Conservation (phyloP, 1,139 yeast genomes). For the Ashbya aceris region DNA sequence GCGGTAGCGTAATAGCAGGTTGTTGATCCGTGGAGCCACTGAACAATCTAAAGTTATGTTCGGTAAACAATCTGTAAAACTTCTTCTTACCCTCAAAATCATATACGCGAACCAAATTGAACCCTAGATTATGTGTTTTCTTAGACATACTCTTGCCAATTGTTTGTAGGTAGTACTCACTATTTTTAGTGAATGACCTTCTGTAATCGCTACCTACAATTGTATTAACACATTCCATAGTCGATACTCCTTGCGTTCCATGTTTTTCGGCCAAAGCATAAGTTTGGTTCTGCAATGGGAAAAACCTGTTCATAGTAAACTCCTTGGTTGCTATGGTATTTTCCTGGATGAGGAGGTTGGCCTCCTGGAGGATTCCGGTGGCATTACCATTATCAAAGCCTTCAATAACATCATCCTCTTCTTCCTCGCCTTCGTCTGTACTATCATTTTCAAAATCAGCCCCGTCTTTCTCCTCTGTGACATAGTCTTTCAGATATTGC, state of each 20-base stretch:
- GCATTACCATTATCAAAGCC: slow-evolving; percentile 29
- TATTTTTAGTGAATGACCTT: slow-evolving; percentile 40
- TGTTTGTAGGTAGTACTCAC: slow-evolving; percentile 39
- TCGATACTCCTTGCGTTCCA: slow-evolving; percentile 44
- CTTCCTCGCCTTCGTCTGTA: slow-evolving; percentile 30
- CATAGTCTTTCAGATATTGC: slow-evolving; percentile 45
- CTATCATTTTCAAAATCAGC: slow-evolving; percentile 28
- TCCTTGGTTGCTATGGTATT: slow-evolving; percentile 14
- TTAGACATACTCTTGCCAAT: slow-evolving; percentile 30
- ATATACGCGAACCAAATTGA: slow-evolving; percentile 49
- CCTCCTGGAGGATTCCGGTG: slow-evolving; percentile 25
- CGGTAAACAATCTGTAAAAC: slow-evolving; percentile 59
- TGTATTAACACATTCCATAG: slow-evolving; percentile 41
- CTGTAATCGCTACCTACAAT: slow-evolving; percentile 48
- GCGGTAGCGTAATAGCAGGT: neutral
- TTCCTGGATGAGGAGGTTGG: slow-evolving; percentile 26
- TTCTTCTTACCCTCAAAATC: slow-evolving; percentile 69
- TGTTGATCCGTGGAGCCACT: slow-evolving; percentile 10
- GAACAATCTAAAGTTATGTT: slow-evolving; percentile 32
- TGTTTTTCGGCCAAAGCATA: slow-evolving; percentile 37
- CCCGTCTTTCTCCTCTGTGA: slow-evolving; percentile 19
- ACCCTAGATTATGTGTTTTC: slow-evolving; percentile 21
- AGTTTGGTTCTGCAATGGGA: slow-evolving; percentile 57
- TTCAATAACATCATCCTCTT: slow-evolving; percentile 26
- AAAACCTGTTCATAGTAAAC: slow-evolving; percentile 39